phyloP scores from a whole-genome alignment of 2,329 filamentous ascomycete genomes.

The Ophiostoma piceae region DNA sequence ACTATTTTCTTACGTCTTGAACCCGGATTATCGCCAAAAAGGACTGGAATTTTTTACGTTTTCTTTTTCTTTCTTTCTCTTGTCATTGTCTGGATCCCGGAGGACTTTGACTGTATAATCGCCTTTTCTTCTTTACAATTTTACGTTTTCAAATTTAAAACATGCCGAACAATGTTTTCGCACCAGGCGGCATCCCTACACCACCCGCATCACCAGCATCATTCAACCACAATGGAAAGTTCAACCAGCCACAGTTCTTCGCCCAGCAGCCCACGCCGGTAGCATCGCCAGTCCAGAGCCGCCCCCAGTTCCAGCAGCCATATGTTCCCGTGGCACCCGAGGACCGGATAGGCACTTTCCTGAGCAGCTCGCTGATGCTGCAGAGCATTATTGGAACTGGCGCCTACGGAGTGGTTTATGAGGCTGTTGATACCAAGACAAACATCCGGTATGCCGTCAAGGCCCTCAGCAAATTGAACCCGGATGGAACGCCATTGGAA shows the following conservation, averaged over 20 bases:
- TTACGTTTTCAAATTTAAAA: conserved; percentile 32
- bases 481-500: conserved; percentile 66
- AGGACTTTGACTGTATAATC: neutral
- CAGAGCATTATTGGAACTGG: conserved; percentile 77
- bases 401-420: conserved; percentile 94
- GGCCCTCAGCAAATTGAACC: conserved; percentile 85
- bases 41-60: conserved; percentile 8
- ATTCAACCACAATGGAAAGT: conserved; percentile 43
- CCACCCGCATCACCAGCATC: conserved; percentile 54
- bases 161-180: conserved; percentile 54
- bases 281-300: conserved; percentile 37
- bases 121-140: conserved; percentile 27
- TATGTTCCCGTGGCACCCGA: conserved; percentile 63
- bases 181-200: conserved; percentile 50
- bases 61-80: conserved; percentile 17
- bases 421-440: conserved; percentile 76
- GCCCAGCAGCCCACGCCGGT: conserved; percentile 35
- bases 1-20: neutral
- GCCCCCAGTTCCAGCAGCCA: conserved; percentile 30
- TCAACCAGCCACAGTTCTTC: conserved; percentile 32
- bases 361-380: conserved; percentile 52
- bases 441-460: conserved; percentile 88
- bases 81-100: conserved; percentile 3
- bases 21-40: conserved; percentile 9
- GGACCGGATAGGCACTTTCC: conserved; percentile 76